Base-by-base conservation (phyloP, 202 grass and related monocot species). In the Panicum hallii region DNA sequence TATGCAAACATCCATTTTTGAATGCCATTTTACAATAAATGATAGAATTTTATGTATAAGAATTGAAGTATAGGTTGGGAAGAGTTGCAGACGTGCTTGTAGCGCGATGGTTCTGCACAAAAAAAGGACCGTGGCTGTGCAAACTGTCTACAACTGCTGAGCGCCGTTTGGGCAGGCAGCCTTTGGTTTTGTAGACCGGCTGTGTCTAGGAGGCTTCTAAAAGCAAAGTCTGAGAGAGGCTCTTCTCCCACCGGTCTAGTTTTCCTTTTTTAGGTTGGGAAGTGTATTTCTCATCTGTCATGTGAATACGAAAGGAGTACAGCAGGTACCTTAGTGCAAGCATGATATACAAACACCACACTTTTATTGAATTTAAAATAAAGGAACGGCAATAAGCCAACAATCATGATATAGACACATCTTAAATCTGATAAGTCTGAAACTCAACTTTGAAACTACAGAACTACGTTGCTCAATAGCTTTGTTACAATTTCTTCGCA, bases 391-490 rank as follows among this genome's bases (percentile, higher is more conserved):
- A 48, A 63, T 13, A 63, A 10, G 5, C 11, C 12, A 63, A 63
- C 44, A 34, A 41, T 6, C 60, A 74, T 30, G 38, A 45, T 77
- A 5, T 79, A 20, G 1, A 53, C 56, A 72, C 20, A 57, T 72
- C 56, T 79, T 26, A 79, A 72, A 64, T 86, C 16, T 34, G 50
- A 47, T 63, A 41, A 43, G 58, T 74, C 52, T 74, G 36, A 17
- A 73, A n/a, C 44, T 74, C 38, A 38, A 23, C 34, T 86, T 74
- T 14, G 6, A 63, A 79, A 79, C 14, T 72, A 79, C 8, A 85
- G 5, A 69, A 19, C 4, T 23, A 48, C 74, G 26, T 81, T 81
- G 16, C 19, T 23, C 41, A 52, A 79, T 53, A 79, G 47, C 54
- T 46, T 56, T 63, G 4, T 55, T 70, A 68, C 49, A 14, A 80